A percentile compares a stretch with the other conserved stretches of the same genome.
These are phyloP conservation scores for Phoma sp. DNA, from an alignment of 2,329 filamentous ascomycete genomes.

Conservation along the genomic window DNA sequence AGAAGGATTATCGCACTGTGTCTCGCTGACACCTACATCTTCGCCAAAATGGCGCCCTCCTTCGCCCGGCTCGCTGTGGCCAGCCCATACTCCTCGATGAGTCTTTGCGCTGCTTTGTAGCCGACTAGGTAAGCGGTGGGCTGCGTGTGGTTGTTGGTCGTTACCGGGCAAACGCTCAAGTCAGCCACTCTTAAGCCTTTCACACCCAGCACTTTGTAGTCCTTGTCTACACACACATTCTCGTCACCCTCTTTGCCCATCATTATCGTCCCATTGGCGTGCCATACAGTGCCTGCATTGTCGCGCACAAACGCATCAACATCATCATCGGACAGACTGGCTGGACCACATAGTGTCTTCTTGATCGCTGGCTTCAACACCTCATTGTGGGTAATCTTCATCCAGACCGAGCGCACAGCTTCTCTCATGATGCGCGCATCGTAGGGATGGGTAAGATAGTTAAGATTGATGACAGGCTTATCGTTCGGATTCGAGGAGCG, in stretches of 20 bases:
- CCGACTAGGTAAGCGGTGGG: constrained; percentile 44
- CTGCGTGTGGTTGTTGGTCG: constrained; percentile 46
- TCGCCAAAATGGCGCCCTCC: constrained; percentile 5
- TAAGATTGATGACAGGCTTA: constrained; percentile 61
- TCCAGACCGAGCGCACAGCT: constrained; percentile 48
- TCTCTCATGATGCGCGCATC: constrained; percentile 52
- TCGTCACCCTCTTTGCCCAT: constrained; percentile 46
- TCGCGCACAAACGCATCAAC: constrained; percentile 48
- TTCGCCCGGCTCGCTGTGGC: constrained; percentile 1
- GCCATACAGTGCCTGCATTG: constrained; percentile 42
- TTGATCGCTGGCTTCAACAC: constrained; percentile 58
- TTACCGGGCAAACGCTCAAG: constrained; percentile 41
- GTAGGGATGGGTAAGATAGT: constrained; percentile 60
- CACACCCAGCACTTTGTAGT: constrained; percentile 47
- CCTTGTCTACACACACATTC: constrained; percentile 46
- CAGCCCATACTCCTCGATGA: constrained; percentile 39
- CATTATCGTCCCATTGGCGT: constrained; percentile 45
- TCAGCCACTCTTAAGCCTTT: constrained; percentile 49
- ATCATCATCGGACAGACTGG: constrained; percentile 57
- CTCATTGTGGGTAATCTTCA: constrained; percentile 53
- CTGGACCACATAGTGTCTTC: constrained; percentile 51
- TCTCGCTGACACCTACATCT: constrained; percentile 12
- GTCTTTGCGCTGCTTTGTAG: constrained; percentile 42
- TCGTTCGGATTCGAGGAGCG: constrained; percentile 59
- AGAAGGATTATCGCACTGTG: neutral